Evolutionary conservation across 2,329 filamentous ascomycete species (phyloP).

Genomic region (Elsinoe fawcettii): DNA sequence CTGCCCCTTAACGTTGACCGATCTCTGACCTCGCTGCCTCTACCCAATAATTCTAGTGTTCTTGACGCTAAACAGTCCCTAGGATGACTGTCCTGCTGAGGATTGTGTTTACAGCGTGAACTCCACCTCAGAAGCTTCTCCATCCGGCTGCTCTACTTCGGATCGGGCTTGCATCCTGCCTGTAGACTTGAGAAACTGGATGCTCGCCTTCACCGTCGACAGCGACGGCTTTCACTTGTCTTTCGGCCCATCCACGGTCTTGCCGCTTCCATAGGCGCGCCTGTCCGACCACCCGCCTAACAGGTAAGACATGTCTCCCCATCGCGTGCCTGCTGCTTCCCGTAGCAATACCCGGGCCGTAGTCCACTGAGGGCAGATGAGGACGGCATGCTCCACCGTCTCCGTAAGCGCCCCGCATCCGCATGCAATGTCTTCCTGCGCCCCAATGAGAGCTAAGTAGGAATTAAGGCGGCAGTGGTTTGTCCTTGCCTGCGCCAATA

Average conservation of each 20-base stretch:
- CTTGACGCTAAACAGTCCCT: too few relatives aligned
- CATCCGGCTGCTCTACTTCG: too few relatives aligned
- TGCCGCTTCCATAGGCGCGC: not conserved
- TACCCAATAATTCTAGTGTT: too few relatives aligned
- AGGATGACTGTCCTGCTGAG: too few relatives aligned
- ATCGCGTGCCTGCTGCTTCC: not conserved
- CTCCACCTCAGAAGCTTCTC: too few relatives aligned
- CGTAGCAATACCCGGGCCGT: not conserved
- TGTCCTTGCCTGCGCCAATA: not conserved
- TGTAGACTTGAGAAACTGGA: not conserved
- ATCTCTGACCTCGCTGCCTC: too few relatives aligned
- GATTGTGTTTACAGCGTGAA: too few relatives aligned
- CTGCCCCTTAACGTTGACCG: too few relatives aligned
- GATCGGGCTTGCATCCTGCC: not conserved
- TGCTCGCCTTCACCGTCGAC: not conserved
- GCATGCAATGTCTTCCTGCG: not conserved
- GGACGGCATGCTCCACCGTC: not conserved
- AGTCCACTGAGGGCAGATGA: not conserved
- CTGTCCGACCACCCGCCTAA: not conserved
- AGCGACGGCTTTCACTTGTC: not conserved
- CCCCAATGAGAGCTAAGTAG: not conserved
- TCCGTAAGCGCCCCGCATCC: not conserved
- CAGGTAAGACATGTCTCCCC: not conserved
- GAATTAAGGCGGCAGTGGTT: not conserved
- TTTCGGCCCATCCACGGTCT: not conserved